Base-by-base conservation (phyloP, 371 early-diverging fungal genomes). In the Mucor circinelloides region DNA sequence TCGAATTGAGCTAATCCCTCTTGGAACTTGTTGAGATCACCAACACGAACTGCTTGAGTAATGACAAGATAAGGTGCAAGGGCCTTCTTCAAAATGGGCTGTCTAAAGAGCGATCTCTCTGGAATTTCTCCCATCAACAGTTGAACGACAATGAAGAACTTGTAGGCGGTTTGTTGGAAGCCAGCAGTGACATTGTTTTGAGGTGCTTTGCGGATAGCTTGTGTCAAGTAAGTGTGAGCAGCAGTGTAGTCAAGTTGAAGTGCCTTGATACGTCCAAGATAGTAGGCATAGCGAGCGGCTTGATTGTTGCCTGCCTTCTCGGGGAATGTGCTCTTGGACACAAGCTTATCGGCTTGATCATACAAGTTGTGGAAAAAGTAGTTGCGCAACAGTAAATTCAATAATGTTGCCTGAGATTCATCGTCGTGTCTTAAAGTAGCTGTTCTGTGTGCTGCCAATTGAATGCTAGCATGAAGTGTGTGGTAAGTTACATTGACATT, bases 71-170 rank as follows among this genome's bases (percentile, higher is more conserved):
- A 99, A 27, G 98, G 98, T 52, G 83, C 75, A 60, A 99, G 80
- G 3, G 96, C 85, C 79, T 90, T 92, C 58, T 89, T 87, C 70
- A 99, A 79, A 38, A 89, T 85, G 3, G 95, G 91, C 68, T 93
- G 90, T 65, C 96, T 86, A 87, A 99, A 97, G 32, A 95, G 73
- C 21, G 94, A 89, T 63, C 97, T 87, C 72, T 97, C 98, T 21
- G 98, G 98, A 62, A 99, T 95, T 70, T 99, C 97, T 28, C 99
- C 99, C 92, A 97, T 95, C 72, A 99, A 78, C 61, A 99, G 80
- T 76, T 97, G 97, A 10, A 99, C 97, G 70, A 97, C 94, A 63
- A 98, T 94, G 54, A 92, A 88, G 44, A 97, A 87, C 81, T 99
- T 99, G 82, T 96, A 72, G 76, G 86, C 96, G 17, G 95, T 89